phyloP scores from a whole-genome alignment of 2,329 filamentous ascomycete genomes.

The Ascochyta clinopodiicola region DNA sequence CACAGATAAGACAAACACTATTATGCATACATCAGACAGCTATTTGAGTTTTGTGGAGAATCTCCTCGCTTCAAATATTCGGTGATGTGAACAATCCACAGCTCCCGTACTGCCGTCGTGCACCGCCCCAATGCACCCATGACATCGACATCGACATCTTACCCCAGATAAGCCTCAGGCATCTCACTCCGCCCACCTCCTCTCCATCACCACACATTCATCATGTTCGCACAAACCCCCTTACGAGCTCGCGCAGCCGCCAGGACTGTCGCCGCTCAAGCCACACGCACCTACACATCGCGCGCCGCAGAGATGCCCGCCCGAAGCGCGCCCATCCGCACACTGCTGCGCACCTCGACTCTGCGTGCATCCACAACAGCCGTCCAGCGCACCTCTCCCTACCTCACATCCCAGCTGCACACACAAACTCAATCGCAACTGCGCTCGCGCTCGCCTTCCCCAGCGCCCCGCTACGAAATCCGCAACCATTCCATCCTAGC shows the following conservation, averaged over 20 bases:
- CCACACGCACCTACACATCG: conserved; percentile 21
- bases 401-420: conserved; percentile 30
- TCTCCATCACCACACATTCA: not conserved
- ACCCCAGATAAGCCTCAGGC: conserved; percentile 17
- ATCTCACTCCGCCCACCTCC: conserved; percentile 1
- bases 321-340: conserved; percentile 33
- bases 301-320: conserved; percentile 32
- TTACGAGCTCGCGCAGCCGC: conserved; percentile 4
- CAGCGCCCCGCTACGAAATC: conserved; percentile 33
- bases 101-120: not conserved
- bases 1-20: too few species aligned
- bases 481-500: conserved; percentile 36
- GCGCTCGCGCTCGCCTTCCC: conserved; percentile 32
- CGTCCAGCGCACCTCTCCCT: conserved; percentile 29
- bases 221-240: conserved; percentile 14
- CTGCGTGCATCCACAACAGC: conserved; percentile 34
- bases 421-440: conserved; percentile 15
- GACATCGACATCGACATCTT: conserved; percentile 1
- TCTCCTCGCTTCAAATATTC: not conserved
- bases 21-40: too few species aligned
- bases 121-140: conserved; percentile 13
- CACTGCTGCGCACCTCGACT: conserved; percentile 38
- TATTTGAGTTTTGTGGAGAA: not conserved
- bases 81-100: not conserved
- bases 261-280: conserved; percentile 14